Conservation (phyloP, 108 stramenopile species). For the Aurantiochytrium sp. region DNA sequence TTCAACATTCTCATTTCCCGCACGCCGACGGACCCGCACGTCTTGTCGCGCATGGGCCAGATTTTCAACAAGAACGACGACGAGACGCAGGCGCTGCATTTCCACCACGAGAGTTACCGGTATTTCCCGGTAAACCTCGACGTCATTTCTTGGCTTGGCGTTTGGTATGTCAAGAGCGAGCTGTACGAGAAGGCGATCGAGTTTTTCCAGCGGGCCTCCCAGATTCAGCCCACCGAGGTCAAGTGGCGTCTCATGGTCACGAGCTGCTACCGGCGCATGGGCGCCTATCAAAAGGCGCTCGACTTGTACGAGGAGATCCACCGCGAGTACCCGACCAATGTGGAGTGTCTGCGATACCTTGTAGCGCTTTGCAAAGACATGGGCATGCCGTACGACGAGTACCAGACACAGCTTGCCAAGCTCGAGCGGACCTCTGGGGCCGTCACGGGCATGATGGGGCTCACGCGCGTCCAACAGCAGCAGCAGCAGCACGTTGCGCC, state of each 20-base stretch:
- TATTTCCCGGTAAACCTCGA: conserved; percentile 73
- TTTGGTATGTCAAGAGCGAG: conserved; percentile 76
- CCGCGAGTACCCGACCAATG: conserved; percentile 58
- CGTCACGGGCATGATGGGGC: background rate
- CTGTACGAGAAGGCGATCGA: conserved; percentile 73
- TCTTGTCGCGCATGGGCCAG: conserved; percentile 63
- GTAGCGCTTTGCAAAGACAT: conserved; percentile 51
- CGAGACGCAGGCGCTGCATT: conserved; percentile 61
- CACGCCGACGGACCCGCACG: conserved; percentile 62
- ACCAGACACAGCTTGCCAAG: conserved; percentile 52
- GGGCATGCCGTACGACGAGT: conserved; percentile 42
- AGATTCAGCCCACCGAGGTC: conserved; percentile 72
- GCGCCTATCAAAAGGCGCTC: conserved; percentile 55
- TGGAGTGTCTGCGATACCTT: conserved; percentile 62
- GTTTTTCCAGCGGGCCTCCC: conserved; percentile 70
- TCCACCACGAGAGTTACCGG: conserved; percentile 64
- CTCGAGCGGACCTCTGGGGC: conserved; percentile 21
- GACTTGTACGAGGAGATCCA: conserved; percentile 64
- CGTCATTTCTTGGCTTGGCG: conserved; percentile 71
- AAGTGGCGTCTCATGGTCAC: conserved; percentile 80
- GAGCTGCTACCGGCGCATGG: conserved; percentile 63
- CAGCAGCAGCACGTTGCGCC: background rate
- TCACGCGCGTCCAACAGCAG: too few species aligned
- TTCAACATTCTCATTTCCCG: conserved; percentile 70
- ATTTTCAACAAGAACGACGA: conserved; percentile 53